These are phyloP conservation scores for Fomitopsis betulina DNA, from an alignment of 1,284 basidiomycete species.

Conservation along the genomic window DNA sequence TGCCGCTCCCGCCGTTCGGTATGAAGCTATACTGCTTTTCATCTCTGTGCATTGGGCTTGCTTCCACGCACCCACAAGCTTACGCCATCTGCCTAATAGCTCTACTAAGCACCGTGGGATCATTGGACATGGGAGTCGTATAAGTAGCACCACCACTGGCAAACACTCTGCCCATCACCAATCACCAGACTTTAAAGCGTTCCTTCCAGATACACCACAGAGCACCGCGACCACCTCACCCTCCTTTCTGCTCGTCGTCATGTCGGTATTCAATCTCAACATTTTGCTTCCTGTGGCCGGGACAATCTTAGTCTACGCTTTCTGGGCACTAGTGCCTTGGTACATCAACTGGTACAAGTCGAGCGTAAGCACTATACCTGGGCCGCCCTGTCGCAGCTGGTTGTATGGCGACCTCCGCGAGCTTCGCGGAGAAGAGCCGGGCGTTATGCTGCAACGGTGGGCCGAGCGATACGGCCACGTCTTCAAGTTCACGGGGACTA, in stretches of 20 bases:
- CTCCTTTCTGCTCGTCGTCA: not conserved
- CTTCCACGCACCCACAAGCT: too few relatives aligned
- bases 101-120: too few relatives aligned
- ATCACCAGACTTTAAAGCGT: too few relatives aligned
- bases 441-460: conserved; percentile 49
- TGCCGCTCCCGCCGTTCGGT: too few relatives aligned
- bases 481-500: conserved; percentile 39
- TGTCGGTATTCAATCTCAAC: not conserved
- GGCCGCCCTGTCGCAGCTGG: conserved; percentile 43
- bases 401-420: conserved; percentile 51
- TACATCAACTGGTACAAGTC: conserved; percentile 29
- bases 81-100: too few relatives aligned
- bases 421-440: conserved; percentile 34
- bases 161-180: too few relatives aligned
- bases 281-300: not conserved
- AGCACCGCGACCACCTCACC: too few relatives aligned
- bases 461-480: conserved; percentile 46
- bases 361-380: conserved; percentile 41
- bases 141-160: too few relatives aligned
- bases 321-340: conserved; percentile 6
- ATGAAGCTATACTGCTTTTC: too few relatives aligned
- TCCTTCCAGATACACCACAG: too few relatives aligned
- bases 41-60: too few relatives aligned
- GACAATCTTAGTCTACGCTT: not conserved
- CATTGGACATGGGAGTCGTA: too few relatives aligned